Evolutionary conservation across 2,329 filamentous ascomycete genomes (phyloP).

Genomic region (Stagonosporopsis chrysanthemi): DNA sequence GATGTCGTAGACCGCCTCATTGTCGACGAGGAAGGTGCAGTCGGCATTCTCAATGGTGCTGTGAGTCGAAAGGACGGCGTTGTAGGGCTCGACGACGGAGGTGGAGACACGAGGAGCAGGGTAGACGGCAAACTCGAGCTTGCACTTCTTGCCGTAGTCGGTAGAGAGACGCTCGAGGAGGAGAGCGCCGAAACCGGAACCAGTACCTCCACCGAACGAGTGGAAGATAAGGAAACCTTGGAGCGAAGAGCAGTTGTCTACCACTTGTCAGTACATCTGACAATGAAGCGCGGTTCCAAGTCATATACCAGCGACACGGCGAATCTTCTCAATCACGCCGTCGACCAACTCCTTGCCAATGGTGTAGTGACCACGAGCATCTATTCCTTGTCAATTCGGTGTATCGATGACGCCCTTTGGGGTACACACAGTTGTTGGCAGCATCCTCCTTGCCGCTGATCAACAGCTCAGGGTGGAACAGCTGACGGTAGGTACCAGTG

Average conservation of each 20-base stretch:
- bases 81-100: conserved; percentile 77
- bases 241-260: conserved; percentile 76
- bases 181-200: conserved; percentile 75
- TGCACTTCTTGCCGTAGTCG: conserved; percentile 79
- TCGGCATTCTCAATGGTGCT: conserved; percentile 81
- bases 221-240: conserved; percentile 79
- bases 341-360: conserved; percentile 80
- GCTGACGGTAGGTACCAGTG: conserved; percentile 70
- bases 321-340: conserved; percentile 72
- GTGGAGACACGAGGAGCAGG: conserved; percentile 74
- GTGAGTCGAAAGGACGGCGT: conserved; percentile 75
- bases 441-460: conserved; percentile 80
- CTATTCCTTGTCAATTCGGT: conserved; percentile 45
- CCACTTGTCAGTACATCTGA: conserved; percentile 22
- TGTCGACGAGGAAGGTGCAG: conserved; percentile 79
- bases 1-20: conserved; percentile 78
- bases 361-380: conserved; percentile 78
- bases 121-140: conserved; percentile 78
- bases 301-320: conserved; percentile 69
- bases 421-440: conserved; percentile 71
- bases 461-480: conserved; percentile 76
- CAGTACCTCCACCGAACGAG: conserved; percentile 76
- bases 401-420: not conserved
- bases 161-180: conserved; percentile 75
- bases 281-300: not conserved